These are phyloP conservation scores for Coffea eugenioides DNA, from an alignment of 257 asterid species.

Conservation along the genomic window DNA sequence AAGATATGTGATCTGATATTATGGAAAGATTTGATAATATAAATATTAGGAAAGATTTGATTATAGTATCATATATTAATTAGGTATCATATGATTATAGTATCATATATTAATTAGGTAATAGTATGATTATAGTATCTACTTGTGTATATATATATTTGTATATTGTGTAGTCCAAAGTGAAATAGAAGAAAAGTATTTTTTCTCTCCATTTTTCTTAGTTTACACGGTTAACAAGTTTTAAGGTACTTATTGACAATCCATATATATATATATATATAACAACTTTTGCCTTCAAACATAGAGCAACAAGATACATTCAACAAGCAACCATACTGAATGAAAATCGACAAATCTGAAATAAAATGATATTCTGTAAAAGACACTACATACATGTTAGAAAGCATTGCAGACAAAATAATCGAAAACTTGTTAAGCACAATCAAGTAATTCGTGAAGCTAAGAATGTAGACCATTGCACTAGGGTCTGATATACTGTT, in stretches of 20 bases:
- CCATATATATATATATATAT: too few relatives aligned
- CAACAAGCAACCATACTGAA: neutral
- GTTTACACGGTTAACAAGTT: neutral
- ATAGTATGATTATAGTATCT: too few relatives aligned
- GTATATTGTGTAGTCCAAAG: too few relatives aligned
- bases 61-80: too few relatives aligned
- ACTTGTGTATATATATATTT: too few relatives aligned
- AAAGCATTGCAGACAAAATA: neutral
- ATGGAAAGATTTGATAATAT: too few relatives aligned
- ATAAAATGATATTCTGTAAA: neutral
- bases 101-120: too few relatives aligned
- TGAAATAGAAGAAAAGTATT: too few relatives aligned
- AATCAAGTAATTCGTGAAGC: neutral
- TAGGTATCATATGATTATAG: too few relatives aligned
- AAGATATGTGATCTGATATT: too few relatives aligned
- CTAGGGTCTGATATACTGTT: neutral
- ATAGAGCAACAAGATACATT: neutral
- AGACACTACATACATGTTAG: neutral
- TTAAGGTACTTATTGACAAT: neutral
- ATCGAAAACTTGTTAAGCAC: neutral
- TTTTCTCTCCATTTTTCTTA: too few relatives aligned
- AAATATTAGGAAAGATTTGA: too few relatives aligned
- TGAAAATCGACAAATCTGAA: neutral
- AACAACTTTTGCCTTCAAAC: neutral
- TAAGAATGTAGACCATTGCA: neutral